Conservation (phyloP, 108 stramenopile species). For the Cyclotella sp. region DNA sequence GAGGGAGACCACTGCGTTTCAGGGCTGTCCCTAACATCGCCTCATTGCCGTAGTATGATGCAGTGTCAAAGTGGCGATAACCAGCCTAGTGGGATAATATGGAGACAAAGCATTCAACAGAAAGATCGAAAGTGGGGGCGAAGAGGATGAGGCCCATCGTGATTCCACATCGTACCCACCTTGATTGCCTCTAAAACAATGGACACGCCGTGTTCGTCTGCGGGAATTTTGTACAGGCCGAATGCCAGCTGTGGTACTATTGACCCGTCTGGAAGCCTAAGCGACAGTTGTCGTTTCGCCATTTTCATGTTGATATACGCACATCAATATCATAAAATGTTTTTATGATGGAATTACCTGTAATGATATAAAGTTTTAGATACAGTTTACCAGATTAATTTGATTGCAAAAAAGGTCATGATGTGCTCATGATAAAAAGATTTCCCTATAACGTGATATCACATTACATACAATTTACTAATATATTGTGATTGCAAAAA, state of each 20-base stretch:
- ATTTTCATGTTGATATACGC: too few relatives aligned
- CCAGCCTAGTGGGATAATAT: constrained; percentile 4
- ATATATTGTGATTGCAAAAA: too few relatives aligned
- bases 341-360: too few relatives aligned
- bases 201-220: constrained; percentile 46
- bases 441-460: too few relatives aligned
- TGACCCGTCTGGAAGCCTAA: not conserved
- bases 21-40: constrained; percentile 48
- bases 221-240: constrained; percentile 69
- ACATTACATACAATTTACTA: too few relatives aligned
- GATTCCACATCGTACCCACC: constrained; percentile 16
- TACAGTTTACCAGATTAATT: too few relatives aligned
- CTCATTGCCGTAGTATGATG: constrained; percentile 63
- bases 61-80: constrained; percentile 61
- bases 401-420: too few relatives aligned
- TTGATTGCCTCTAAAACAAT: constrained; percentile 47
- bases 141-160: constrained; percentile 9
- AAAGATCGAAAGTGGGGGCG: too few relatives aligned
- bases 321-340: too few relatives aligned
- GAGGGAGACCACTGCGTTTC: constrained; percentile 26
- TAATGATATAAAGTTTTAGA: too few relatives aligned
- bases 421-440: too few relatives aligned
- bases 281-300: not conserved
- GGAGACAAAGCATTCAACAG: not conserved
- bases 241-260: constrained; percentile 62